Evolutionary conservation across 805 yeast genomes (phyloP).

Genomic region (Ogataea dorogensis): DNA sequence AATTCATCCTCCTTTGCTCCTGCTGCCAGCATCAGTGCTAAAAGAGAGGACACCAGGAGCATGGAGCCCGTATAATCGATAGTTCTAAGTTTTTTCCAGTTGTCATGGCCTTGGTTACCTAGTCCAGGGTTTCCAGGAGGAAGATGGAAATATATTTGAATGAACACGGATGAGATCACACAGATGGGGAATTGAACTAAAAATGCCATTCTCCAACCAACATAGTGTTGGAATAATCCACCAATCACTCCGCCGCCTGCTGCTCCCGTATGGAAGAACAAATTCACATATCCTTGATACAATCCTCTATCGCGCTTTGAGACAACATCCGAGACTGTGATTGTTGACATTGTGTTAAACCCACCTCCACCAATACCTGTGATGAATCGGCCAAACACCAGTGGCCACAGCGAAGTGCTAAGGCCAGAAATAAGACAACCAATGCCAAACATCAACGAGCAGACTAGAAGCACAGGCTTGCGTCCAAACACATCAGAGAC

Average conservation of each 20-base stretch:
- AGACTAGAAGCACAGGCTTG: conserved; percentile 36
- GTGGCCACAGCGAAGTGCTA: conserved; percentile 39
- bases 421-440: conserved; percentile 45
- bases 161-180: conserved; percentile 38
- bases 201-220: conserved; percentile 71
- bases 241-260: conserved; percentile 68
- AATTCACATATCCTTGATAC: conserved; percentile 79
- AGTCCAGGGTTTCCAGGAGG: conserved; percentile 50
- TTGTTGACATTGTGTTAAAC: conserved; percentile 68
- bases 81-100: conserved; percentile 48
- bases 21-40: conserved; percentile 58
- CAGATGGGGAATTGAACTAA: conserved; percentile 51
- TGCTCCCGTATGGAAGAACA: conserved; percentile 75
- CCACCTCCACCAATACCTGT: conserved; percentile 68
- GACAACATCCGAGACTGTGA: conserved; percentile 73
- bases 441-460: conserved; percentile 33
- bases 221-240: conserved; percentile 49
- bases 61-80: conserved; percentile 68
- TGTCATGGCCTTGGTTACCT: conserved; percentile 47
- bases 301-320: conserved; percentile 75
- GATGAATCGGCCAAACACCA: conserved; percentile 60
- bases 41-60: conserved; percentile 55
- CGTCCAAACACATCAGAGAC: conserved; percentile 55
- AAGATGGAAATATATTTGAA: conserved; percentile 37
- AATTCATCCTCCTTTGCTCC: not conserved